phyloP scores from a whole-genome alignment of 2,329 filamentous ascomycete genomes.

The Fusarium sp. region DNA sequence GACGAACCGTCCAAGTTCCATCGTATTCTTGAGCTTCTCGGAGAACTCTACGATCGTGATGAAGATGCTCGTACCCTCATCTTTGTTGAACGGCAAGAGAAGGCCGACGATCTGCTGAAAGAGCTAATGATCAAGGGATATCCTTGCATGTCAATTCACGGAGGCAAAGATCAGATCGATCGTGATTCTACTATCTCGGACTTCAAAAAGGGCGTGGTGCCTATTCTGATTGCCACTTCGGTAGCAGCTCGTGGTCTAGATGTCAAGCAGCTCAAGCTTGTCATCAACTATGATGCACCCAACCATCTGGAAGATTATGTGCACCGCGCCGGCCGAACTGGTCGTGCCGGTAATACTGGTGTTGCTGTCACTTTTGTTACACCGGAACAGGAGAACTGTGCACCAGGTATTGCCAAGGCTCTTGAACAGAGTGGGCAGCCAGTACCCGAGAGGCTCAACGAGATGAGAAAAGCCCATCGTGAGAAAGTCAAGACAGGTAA shows the following conservation, averaged over 20 bases:
- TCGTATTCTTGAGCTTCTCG: constrained; percentile 86
- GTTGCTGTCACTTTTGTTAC: constrained; percentile 96
- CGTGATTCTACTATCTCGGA: constrained; percentile 92
- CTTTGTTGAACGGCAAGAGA: constrained; percentile 93
- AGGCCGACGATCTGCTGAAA: constrained; percentile 82
- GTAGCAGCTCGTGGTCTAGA: constrained; percentile 95
- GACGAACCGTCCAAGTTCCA: constrained; percentile 86
- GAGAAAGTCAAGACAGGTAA: constrained; percentile 95
- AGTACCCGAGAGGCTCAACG: constrained; percentile 76
- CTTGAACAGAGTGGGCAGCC: constrained; percentile 91
- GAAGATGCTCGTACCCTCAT: constrained; percentile 92
- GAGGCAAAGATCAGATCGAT: constrained; percentile 93
- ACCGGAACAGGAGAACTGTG: constrained; percentile 90
- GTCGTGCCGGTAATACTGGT: constrained; percentile 92
- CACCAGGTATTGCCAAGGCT: constrained; percentile 89
- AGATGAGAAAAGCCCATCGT: constrained; percentile 79
- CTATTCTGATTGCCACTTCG: constrained; percentile 92
- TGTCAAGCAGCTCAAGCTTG: constrained; percentile 94
- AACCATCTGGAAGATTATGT: constrained; percentile 98
- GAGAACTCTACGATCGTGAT: constrained; percentile 86
- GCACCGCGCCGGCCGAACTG: constrained; percentile 92
- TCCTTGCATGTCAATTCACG: constrained; percentile 92
- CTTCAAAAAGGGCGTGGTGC: constrained; percentile 91
- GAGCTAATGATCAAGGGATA: constrained; percentile 87
- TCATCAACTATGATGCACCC: constrained; percentile 94